A percentile compares a stretch with the other conserved stretches of the same genome.
These are phyloP conservation scores for Trichoderma gracile DNA, from an alignment of 2,329 filamentous ascomycete species.

Conservation along the genomic window DNA sequence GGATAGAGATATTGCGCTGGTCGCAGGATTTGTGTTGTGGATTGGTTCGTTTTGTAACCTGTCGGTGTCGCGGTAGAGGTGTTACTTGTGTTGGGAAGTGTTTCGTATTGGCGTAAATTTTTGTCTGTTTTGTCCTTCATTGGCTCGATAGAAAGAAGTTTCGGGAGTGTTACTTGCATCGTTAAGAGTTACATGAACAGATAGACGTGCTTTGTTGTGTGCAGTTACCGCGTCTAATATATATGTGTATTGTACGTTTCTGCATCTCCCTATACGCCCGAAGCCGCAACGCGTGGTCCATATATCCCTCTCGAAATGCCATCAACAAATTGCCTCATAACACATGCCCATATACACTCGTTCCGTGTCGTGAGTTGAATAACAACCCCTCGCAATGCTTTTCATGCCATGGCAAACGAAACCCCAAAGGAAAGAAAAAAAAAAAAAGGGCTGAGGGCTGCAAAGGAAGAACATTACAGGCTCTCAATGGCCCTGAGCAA, in stretches of 20 bases:
- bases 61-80: background rate
- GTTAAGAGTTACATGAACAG: background rate
- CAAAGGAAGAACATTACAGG: slow-evolving; percentile 43
- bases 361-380: background rate
- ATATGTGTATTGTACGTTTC: background rate
- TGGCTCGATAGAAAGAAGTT: background rate
- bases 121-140: background rate
- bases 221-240: background rate
- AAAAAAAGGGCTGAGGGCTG: too few species aligned
- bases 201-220: background rate
- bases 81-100: background rate
- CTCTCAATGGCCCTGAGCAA: slow-evolving; percentile 61
- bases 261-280: slow-evolving; percentile 2
- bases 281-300: background rate
- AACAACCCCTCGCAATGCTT: background rate
- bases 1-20: background rate
- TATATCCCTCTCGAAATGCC: background rate
- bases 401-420: background rate
- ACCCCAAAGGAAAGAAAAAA: background rate
- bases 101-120: background rate
- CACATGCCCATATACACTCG: slow-evolving; percentile 18
- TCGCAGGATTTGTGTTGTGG: background rate
- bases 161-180: background rate
- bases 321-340: background rate
- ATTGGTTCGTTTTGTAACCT: background rate